Percentiles rank a stretch among this genome's conserved stretches.
phyloP scores from a whole-genome alignment of 192 early-diverging fungal genomes.

The Entomortierella chlamydospora region DNA sequence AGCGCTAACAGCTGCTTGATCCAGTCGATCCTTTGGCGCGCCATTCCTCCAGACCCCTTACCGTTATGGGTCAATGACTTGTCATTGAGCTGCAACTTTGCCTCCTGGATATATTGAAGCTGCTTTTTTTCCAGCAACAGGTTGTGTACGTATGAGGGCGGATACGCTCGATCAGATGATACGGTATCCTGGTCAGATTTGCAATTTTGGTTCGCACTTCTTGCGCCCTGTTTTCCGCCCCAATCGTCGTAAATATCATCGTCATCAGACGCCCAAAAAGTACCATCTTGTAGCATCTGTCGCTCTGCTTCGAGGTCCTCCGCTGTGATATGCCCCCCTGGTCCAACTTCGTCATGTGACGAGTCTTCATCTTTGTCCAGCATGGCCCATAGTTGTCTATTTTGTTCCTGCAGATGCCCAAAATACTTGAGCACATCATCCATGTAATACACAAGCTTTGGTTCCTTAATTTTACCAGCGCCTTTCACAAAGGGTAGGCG shows the following conservation, averaged over 20 bases:
- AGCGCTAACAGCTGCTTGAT: slow-evolving; percentile 9
- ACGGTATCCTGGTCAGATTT: not conserved
- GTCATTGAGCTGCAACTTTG: not conserved
- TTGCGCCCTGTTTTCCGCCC: not conserved
- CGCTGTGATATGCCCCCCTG: slow-evolving; percentile 3
- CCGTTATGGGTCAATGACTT: too few species aligned
- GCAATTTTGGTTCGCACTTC: not conserved
- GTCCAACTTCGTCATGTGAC: not conserved
- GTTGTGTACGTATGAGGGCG: slow-evolving; percentile 5
- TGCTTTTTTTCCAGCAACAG: not conserved
- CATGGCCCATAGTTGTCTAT: slow-evolving; percentile 6
- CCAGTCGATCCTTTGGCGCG: not conserved
- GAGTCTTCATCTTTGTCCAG: slow-evolving; percentile 15
- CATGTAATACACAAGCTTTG: slow-evolving; percentile 19
- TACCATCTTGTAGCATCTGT: not conserved
- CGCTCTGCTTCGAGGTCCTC: not conserved
- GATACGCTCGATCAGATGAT: not conserved
- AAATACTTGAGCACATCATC: slow-evolving; percentile 36
- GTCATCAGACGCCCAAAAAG: not conserved
- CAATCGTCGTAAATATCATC: not conserved
- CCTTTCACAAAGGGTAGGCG: slow-evolving; percentile 25
- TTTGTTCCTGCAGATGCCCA: slow-evolving; percentile 26
- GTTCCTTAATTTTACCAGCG: slow-evolving; percentile 2
- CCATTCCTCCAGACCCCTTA: not conserved
- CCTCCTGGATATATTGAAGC: not conserved